These are phyloP conservation scores for Tetrapisispora arboricola DNA, from an alignment of 805 yeast species.

Conservation along the genomic window DNA sequence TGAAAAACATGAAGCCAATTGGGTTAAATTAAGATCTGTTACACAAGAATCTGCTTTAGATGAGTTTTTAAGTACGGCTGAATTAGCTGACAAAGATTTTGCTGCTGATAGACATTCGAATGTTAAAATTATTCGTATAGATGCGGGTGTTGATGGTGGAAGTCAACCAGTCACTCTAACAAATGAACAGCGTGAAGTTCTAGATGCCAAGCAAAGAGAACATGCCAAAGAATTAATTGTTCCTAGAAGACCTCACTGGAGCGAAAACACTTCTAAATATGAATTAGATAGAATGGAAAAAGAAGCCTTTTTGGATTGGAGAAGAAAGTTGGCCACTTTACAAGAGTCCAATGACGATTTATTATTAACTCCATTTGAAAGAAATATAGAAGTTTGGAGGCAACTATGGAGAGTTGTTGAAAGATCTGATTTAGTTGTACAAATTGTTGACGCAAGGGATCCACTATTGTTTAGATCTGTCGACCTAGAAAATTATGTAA, in stretches of 20 bases:
- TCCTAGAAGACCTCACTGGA: slow-evolving; percentile 92
- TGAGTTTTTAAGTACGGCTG: slow-evolving; percentile 92
- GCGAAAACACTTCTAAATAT: slow-evolving; percentile 51
- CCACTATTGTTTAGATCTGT: slow-evolving; percentile 83
- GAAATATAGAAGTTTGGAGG: slow-evolving; percentile 96
- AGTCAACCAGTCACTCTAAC: slow-evolving; percentile 52
- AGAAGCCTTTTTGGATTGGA: slow-evolving; percentile 87
- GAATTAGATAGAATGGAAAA: slow-evolving; percentile 82
- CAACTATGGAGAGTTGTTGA: slow-evolving; percentile 98
- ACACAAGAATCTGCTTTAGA: slow-evolving; percentile 91
- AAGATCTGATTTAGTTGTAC: slow-evolving; percentile 87
- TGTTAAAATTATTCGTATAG: slow-evolving; percentile 74
- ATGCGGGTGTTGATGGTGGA: slow-evolving; percentile 33
- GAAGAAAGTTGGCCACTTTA: slow-evolving; percentile 75
- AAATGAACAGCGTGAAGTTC: slow-evolving; percentile 51
- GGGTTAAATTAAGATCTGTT: slow-evolving; percentile 87
- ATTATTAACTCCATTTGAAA: slow-evolving; percentile 88
- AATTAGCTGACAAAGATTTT: slow-evolving; percentile 90
- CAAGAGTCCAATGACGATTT: slow-evolving; percentile 74
- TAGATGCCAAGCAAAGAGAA: slow-evolving; percentile 52
- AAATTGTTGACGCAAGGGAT: slow-evolving; percentile 94
- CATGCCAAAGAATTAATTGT: slow-evolving; percentile 68
- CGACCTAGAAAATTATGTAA: slow-evolving; percentile 77
- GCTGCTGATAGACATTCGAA: slow-evolving; percentile 80
- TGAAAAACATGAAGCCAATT: slow-evolving; percentile 67